phyloP scores from a whole-genome alignment of 805 yeast species.

The Candida palmyrensis region DNA sequence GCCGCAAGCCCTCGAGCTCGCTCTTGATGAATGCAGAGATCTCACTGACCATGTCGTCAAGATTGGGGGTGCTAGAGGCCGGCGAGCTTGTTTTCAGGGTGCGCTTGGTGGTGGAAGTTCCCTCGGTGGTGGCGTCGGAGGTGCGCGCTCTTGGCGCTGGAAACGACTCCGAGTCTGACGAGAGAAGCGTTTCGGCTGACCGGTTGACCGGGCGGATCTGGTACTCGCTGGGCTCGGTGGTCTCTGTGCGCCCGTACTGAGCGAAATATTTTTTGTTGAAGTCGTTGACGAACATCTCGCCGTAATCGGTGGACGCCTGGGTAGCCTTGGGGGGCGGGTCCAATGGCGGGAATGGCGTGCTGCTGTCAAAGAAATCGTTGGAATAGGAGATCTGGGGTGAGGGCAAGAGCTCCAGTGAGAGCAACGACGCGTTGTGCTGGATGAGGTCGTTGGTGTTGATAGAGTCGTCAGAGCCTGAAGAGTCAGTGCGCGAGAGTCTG shows the following conservation, averaged over 20 bases:
- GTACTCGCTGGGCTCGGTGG: constrained; percentile 9
- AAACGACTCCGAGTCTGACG: constrained; percentile 9
- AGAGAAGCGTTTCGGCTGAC: constrained; percentile 26
- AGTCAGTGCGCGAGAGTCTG: constrained; percentile 8
- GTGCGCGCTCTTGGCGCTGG: neutral
- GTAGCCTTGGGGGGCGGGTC: constrained; percentile 3
- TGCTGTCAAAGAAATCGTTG: constrained; percentile 23
- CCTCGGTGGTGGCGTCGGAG: no score
- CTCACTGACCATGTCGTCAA: no score
- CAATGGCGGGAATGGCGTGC: constrained; percentile 2
- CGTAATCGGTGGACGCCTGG: constrained; percentile 2
- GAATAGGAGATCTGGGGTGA: constrained; percentile 34
- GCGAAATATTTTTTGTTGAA: constrained; percentile 17
- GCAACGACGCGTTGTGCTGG: constrained; percentile 25
- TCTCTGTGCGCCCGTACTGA: constrained; percentile 8
- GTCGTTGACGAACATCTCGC: constrained; percentile 11
- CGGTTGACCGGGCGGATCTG: constrained; percentile 26
- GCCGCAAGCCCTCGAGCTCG: no score
- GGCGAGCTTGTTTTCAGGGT: no score
- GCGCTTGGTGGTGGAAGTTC: no score
- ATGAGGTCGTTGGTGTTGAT: constrained; percentile 24
- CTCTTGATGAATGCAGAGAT: no score
- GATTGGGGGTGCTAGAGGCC: no score
- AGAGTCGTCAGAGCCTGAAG: constrained; percentile 14
- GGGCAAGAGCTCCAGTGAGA: constrained; percentile 27